Base-by-base conservation (phyloP, 2,329 filamentous ascomycete genomes). In the Cryphonectria nitschkei region DNA sequence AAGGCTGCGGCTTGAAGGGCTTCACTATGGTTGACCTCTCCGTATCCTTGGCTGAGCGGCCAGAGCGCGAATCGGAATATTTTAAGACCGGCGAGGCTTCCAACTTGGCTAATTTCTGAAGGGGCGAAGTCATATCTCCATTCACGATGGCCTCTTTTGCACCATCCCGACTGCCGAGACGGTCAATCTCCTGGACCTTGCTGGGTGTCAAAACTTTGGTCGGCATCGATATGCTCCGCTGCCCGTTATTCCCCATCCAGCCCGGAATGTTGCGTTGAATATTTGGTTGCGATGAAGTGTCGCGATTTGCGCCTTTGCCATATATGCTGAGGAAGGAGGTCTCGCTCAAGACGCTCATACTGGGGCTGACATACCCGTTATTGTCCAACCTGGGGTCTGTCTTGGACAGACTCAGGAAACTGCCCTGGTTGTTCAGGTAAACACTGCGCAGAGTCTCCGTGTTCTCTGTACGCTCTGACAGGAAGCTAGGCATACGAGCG, bases 301-400 rank as follows among this genome's bases (percentile, higher is more conserved):
- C 76, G 1, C 74, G 68, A 14, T 74, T 67, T 9, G 73, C 75
- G 72, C 84, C 84, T 34, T 82, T 79, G 2, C 89, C 89, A 69
- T 92, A 92, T 0, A 92, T 82, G 74, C 89, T 92, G 32, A 87
- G 75, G 75, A 92, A 91, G 0, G 89, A 92, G 76, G 89, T 91
- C 77, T 92, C 89, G 74, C 89, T 92, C 73, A 92, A 79, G 16
- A 91, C 82, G 74, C 90, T 92, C 65, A 92, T 79, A 46, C 85
- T 86, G 3, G 90, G 89, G 74, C 89, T 92, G 39, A 82, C 82
- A 71, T 87, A 76, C 60, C 81, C 82, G 67, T 81, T 77, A 66
- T 75, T 68, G 22, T 78, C 75, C 46, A 85, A 77, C 29, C 84
- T 84, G 0, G 86, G 83, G 29, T 78, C 75, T 37, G 85, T 78